Percentiles rank a stretch among this genome's conserved stretches.
Conservation (phyloP, 345 rosid genomes). For the sweet orange (Citrus sinensis) region DVS_A1.0 CM039165.1:31102501-31103000, state of each 20-base stretch:
- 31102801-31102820: slow-evolving; percentile 1
- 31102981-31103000: slow-evolving; percentile 39
- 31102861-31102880: slow-evolving; percentile 90
- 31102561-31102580: slow-evolving; percentile 78
- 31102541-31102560: background rate
- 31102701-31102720: slow-evolving; percentile 76
- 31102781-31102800: background rate
- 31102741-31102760: slow-evolving; percentile 38
- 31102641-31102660: slow-evolving; percentile 79
- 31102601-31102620: slow-evolving; percentile 75
- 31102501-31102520: background rate
- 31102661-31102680: slow-evolving; percentile 71
- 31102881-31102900: slow-evolving; percentile 97
- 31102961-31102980: slow-evolving; percentile 38
- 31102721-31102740: slow-evolving; percentile 47
- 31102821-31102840: slow-evolving; percentile 41
- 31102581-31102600: slow-evolving; percentile 85
- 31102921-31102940: slow-evolving; percentile 73
- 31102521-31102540: background rate
- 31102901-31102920: slow-evolving; percentile 72
- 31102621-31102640: slow-evolving; percentile 89
- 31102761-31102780: background rate
- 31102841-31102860: slow-evolving; percentile 57
- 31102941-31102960: slow-evolving; percentile 68
- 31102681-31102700: slow-evolving; percentile 67